A percentile compares a stretch with the other conserved stretches of the same genome.
These are phyloP conservation scores for Spirogloea muscicola DNA, from an alignment of 139 green algal genomes.

Conservation along the genomic window DNA sequence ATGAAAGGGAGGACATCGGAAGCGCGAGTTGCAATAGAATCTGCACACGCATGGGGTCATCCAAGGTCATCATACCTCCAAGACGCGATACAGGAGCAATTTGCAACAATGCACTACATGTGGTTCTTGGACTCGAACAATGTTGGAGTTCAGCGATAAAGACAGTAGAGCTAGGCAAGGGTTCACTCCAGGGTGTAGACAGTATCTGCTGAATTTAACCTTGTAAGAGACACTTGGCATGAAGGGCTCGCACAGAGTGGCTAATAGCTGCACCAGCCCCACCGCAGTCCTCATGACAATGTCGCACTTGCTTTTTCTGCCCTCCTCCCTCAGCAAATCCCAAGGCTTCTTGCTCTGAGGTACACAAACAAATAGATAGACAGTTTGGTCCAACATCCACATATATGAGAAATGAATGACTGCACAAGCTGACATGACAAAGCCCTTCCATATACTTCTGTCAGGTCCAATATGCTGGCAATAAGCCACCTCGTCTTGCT, in stretches of 20 bases:
- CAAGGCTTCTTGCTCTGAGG: conserved; percentile 59
- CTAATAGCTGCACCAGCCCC: conserved; percentile 76
- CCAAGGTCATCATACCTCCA: neutral
- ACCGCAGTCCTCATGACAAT: conserved; percentile 59
- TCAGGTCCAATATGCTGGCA: no score
- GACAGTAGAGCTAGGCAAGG: neutral
- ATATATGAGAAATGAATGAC: no score
- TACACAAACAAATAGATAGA: conserved; percentile 12
- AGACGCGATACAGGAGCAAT: neutral
- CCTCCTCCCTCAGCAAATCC: conserved; percentile 59
- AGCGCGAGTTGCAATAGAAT: conserved; percentile 28
- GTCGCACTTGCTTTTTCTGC: conserved; percentile 9
- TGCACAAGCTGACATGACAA: no score
- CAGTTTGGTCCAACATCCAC: neutral
- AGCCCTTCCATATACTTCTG: no score
- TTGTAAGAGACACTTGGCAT: conserved; percentile 78
- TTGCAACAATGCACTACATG: neutral
- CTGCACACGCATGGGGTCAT: conserved; percentile 8
- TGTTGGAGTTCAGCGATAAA: neutral
- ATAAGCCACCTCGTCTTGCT: no score
- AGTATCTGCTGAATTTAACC: neutral
- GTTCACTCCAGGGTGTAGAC: neutral
- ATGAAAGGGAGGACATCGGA: conserved; percentile 5
- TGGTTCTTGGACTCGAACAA: neutral
- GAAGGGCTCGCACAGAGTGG: conserved; percentile 81